These are phyloP conservation scores for Penicillium sp. DNA, from an alignment of 2,329 filamentous ascomycete genomes.

Conservation along the genomic window DNA sequence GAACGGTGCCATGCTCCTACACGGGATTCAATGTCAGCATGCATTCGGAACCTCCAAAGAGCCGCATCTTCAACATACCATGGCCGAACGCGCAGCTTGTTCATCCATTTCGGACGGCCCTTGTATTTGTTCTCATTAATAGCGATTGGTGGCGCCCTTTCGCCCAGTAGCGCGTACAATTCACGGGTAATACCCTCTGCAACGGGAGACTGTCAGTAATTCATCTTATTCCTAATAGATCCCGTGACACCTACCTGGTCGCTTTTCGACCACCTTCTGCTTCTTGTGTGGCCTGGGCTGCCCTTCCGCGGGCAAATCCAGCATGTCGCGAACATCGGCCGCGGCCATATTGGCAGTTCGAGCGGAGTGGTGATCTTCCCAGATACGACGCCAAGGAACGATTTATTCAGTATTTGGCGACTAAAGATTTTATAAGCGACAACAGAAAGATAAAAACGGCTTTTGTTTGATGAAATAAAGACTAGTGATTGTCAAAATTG, in stretches of 20 bases:
- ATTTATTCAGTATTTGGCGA: not conserved
- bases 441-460: conserved; percentile 3
- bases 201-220: conserved; percentile 1
- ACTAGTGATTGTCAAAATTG: conserved; percentile 2
- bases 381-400: not conserved
- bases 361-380: not conserved
- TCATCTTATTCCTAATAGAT: not conserved
- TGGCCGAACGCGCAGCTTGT: conserved; percentile 43
- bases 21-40: conserved; percentile 27
- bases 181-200: conserved; percentile 52
- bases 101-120: conserved; percentile 48
- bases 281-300: conserved; percentile 67
- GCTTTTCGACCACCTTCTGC: conserved; percentile 63
- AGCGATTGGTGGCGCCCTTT: conserved; percentile 52
- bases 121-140: conserved; percentile 55
- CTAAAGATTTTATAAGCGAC: not conserved
- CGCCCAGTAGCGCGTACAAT: conserved; percentile 51
- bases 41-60: conserved; percentile 55
- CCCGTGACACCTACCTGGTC: conserved; percentile 48
- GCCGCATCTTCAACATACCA: conserved; percentile 49
- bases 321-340: conserved; percentile 83
- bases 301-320: conserved; percentile 70
- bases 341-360: conserved; percentile 59
- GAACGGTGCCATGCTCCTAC: conserved; percentile 70
- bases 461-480: conserved; percentile 13